Evolutionary conservation across 805 yeast species (phyloP).

Genomic region (Lipomyces orientalis): DNA sequence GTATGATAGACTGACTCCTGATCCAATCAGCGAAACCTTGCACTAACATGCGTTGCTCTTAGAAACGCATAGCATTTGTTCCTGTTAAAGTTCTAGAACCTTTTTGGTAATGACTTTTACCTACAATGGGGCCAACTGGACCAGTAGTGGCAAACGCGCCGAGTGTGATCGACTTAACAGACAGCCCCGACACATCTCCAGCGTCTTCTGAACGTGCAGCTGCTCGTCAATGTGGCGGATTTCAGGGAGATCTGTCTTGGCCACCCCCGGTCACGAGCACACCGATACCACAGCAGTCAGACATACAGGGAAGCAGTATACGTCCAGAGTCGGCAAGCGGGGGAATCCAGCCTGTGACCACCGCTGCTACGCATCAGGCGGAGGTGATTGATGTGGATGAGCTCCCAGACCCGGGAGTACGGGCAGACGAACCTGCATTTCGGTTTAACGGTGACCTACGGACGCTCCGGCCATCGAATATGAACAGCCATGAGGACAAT

Average conservation of each 20-base stretch:
- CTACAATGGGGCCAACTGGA: background rate
- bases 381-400: slow-evolving; percentile 29
- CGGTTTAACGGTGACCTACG: background rate
- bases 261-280: background rate
- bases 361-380: background rate
- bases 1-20: background rate
- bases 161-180: background rate
- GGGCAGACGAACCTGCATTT: background rate
- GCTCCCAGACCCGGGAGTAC: slow-evolving; percentile 11
- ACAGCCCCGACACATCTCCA: background rate
- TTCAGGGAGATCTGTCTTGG: background rate
- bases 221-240: background rate
- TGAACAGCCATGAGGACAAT: background rate
- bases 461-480: background rate
- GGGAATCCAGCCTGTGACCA: background rate
- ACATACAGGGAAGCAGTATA: background rate
- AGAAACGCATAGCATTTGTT: background rate
- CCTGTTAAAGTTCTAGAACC: background rate
- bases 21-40: background rate
- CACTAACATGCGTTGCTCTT: background rate
- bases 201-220: background rate
- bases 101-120: background rate
- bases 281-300: background rate
- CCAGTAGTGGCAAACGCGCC: background rate
- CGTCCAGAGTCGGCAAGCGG: background rate